Percentiles rank a stretch among this genome's conserved stretches.
These are phyloP conservation scores for Myrica gale DNA, from an alignment of 306 rosid genomes.

Conservation along the genomic window DNA sequence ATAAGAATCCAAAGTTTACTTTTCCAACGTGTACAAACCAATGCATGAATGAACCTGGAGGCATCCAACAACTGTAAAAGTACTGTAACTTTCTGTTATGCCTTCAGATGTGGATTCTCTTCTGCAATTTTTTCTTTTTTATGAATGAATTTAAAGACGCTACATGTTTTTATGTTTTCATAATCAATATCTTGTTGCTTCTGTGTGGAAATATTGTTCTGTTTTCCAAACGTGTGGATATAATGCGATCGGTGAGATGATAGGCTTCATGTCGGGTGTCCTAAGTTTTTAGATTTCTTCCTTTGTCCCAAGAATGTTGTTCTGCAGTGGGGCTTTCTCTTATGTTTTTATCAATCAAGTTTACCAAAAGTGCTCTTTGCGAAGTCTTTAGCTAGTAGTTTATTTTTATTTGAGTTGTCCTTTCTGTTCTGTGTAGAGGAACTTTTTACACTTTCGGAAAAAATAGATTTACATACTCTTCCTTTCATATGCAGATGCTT, in stretches of 20 bases:
- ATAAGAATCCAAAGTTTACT: slow-evolving; percentile 51
- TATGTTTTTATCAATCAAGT: neutral
- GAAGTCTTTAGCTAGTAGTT: neutral
- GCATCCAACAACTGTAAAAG: slow-evolving; percentile 66
- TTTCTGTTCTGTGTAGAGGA: neutral
- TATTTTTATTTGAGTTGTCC: neutral
- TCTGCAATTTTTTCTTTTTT: slow-evolving; percentile 3
- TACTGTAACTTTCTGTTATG: slow-evolving; percentile 33
- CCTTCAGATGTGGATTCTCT: slow-evolving; percentile 18
- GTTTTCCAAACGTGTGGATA: neutral
- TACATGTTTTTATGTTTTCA: slow-evolving; percentile 10
- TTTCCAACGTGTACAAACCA: slow-evolving; percentile 68
- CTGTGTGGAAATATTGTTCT: neutral
- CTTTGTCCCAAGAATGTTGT: neutral
- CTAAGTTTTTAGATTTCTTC: neutral
- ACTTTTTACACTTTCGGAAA: neutral
- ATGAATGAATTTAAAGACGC: slow-evolving; percentile 8
- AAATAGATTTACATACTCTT: slow-evolving; percentile 7
- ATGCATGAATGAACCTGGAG: slow-evolving; percentile 47
- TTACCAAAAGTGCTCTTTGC: neutral
- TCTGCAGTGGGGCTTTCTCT: neutral
- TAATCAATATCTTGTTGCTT: neutral
- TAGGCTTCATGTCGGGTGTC: neutral
- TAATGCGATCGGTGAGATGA: slow-evolving; percentile 4
- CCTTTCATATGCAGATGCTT: slow-evolving; percentile 60